Evolutionary conservation across 768 basidiomycete genomes (phyloP).

Genomic region (Suillus subluteus): DNA sequence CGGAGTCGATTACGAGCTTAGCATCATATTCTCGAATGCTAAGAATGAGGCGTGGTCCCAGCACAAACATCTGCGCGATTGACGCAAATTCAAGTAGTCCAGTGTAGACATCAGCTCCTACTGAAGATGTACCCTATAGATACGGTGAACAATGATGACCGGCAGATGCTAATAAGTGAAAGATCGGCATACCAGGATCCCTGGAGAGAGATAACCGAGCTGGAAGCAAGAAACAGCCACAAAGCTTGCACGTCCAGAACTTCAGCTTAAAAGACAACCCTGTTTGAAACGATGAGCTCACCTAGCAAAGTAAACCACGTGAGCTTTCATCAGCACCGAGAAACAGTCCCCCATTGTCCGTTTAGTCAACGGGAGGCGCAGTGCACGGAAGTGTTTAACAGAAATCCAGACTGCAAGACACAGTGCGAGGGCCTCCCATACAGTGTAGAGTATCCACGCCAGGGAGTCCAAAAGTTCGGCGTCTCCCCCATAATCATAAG

Average conservation of each 20-base stretch:
- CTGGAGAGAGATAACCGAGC: neutral
- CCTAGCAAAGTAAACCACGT: slow-evolving; percentile 1
- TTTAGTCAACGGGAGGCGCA: neutral
- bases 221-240: neutral
- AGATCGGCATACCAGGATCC: neutral
- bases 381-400: slow-evolving; percentile 2
- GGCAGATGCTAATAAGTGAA: neutral
- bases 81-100: neutral
- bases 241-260: neutral
- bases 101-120: neutral
- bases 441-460: neutral
- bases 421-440: slow-evolving; percentile 2
- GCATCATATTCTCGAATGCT: neutral
- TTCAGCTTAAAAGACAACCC: neutral
- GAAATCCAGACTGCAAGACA: slow-evolving; percentile 6
- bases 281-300: neutral
- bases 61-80: neutral
- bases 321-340: neutral
- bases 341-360: neutral
- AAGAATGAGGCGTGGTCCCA: slow-evolving; percentile 6
- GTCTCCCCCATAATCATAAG: neutral
- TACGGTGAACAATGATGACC: neutral
- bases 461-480: neutral
- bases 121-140: neutral
- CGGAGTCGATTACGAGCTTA: neutral